phyloP scores from a whole-genome alignment of 768 basidiomycete species.

The Naganishia vishniacii region DNA sequence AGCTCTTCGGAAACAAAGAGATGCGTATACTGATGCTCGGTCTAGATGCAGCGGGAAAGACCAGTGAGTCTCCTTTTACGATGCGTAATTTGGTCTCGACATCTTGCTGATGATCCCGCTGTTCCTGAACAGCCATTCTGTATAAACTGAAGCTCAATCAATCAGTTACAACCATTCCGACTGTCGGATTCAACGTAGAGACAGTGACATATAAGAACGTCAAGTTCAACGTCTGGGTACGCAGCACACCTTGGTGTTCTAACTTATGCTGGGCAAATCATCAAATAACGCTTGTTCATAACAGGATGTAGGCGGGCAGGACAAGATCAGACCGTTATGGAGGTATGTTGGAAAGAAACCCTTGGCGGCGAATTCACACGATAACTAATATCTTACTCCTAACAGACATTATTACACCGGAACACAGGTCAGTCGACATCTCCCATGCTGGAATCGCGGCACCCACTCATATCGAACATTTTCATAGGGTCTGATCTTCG shows the following conservation, averaged over 20 bases:
- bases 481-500: slow-evolving; percentile 79
- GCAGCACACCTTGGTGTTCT: slow-evolving; percentile 17
- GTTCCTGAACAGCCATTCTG: slow-evolving; percentile 66
- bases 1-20: slow-evolving; percentile 97
- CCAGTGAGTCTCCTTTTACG: slow-evolving; percentile 60
- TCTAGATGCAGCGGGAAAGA: slow-evolving; percentile 96
- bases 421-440: slow-evolving; percentile 58
- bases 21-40: slow-evolving; percentile 97
- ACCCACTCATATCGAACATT: not conserved
- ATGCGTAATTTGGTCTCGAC: too few relatives aligned
- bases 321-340: slow-evolving; percentile 54
- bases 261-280: not conserved
- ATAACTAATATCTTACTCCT: not conserved
- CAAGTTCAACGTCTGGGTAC: slow-evolving; percentile 52
- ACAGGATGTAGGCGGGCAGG: slow-evolving; percentile 75
- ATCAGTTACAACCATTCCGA: slow-evolving; percentile 96
- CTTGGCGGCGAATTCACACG: not conserved
- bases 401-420: slow-evolving; percentile 86
- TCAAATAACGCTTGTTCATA: not conserved
- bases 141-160: slow-evolving; percentile 99
- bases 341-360: slow-evolving; percentile 48
- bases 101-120: not conserved
- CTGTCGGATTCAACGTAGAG: slow-evolving; percentile 98
- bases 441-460: not conserved
- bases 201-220: slow-evolving; percentile 98